Base-by-base conservation (phyloP, 495 filamentous ascomycete genomes). In the Trichoderma orchidacearum region DNA sequence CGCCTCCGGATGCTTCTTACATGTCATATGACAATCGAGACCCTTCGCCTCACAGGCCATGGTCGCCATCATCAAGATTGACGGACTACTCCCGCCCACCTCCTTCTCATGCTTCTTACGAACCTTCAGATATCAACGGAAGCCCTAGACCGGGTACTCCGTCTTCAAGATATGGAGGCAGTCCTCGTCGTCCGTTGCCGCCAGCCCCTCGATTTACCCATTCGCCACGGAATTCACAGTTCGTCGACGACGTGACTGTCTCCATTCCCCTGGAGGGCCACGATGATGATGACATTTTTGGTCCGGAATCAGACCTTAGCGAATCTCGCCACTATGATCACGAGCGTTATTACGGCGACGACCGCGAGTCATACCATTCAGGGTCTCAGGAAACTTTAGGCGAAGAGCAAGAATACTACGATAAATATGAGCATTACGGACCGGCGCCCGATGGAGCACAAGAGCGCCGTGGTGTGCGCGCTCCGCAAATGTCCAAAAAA, bases 61-160 rank as follows among this genome's bases (percentile, higher is more conserved):
- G 86, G 84, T 85, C 85, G 8, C 86, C 90, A 0, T 82, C 83
- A 3, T 73, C 65, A 54, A 69, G 63, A 34, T 66, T 69, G 18
- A 72, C 80, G 4, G 85, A 90, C 48, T 90, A 81, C 62, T 66
- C 71, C 3, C 76, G 85, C 35, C 88, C 86, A 3, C 86, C 87
- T 9, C 81, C 85, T 8, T 78, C 83, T 1, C 80, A 74, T 59
- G 71, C 82, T 23, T 68, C 82, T 18, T 98, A 93, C 65, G 93
- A 96, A 64, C 87, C 90, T 0, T 78, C 83, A 17, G 90, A 96
- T 62, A 66, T 96, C 54, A 93, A 96, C 64, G 93, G 93, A 7
- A 88, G 80, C 35, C 91, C 93, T 8, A 73, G 93, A 58, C 93
- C 93, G 12, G 93, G 93, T 2, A 95, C 92, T 2, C 88, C 93